phyloP scores from a whole-genome alignment of 2,329 filamentous ascomycete genomes.

The Rhynchosporium secalis region DNA sequence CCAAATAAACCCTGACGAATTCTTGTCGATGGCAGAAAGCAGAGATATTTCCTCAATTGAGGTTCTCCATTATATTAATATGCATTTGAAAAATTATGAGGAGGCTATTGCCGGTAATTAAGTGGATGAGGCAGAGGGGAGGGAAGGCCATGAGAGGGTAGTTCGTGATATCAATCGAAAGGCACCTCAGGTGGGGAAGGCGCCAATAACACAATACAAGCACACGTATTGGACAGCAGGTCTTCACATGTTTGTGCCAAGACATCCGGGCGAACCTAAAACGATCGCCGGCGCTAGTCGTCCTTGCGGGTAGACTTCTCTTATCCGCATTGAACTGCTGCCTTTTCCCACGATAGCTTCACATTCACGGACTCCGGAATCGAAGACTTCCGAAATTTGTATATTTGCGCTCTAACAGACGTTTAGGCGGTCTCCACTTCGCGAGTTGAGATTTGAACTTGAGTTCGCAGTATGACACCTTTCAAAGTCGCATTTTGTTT shows the following conservation, averaged over 20 bases:
- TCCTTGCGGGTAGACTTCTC: neutral
- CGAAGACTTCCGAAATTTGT: too few relatives aligned
- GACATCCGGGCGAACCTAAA: neutral
- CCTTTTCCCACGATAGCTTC: neutral
- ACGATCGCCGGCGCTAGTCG: neutral
- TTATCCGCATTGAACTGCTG: neutral
- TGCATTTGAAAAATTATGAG: neutral
- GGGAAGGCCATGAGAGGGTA: neutral
- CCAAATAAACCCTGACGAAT: neutral
- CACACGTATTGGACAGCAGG: slow-evolving; percentile 10
- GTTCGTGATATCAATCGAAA: neutral
- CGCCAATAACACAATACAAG: neutral
- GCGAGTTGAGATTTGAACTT: too few relatives aligned
- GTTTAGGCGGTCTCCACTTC: too few relatives aligned
- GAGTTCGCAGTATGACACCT: too few relatives aligned
- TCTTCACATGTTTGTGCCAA: slow-evolving; percentile 14
- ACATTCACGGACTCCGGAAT: neutral
- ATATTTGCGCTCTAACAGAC: too few relatives aligned
- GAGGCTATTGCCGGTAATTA: neutral
- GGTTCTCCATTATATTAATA: neutral
- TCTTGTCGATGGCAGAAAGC: too few relatives aligned
- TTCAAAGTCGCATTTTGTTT: neutral
- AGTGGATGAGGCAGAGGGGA: neutral
- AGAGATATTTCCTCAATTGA: neutral
- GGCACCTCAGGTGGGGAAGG: slow-evolving; percentile 1